Evolutionary conservation across 805 yeast genomes (phyloP).

Genomic region (Barnettozyma pratensis): DNA sequence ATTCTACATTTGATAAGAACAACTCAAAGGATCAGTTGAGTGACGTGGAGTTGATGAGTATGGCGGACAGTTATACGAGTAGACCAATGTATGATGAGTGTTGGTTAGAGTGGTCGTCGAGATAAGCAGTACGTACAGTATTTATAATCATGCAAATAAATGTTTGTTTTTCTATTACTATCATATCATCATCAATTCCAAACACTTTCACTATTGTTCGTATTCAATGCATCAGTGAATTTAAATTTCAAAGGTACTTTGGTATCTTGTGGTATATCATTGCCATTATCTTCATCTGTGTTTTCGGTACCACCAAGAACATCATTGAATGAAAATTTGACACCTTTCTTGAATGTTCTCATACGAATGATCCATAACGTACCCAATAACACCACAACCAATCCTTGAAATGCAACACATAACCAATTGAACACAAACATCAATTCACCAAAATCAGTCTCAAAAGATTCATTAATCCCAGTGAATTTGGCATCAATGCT

Average conservation of each 20-base stretch:
- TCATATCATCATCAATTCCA: no score
- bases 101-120: conserved; percentile 31
- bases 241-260: not conserved
- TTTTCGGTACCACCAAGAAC: not conserved
- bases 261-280: not conserved
- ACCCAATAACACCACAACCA: conserved; percentile 2
- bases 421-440: conserved; percentile 6
- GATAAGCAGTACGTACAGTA: not conserved
- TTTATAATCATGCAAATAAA: not conserved
- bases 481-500: not conserved
- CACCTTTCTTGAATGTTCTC: conserved; percentile 4
- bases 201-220: no score
- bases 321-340: conserved; percentile 3
- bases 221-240: not conserved
- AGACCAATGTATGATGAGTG: conserved; percentile 49
- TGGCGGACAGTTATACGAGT: conserved; percentile 53
- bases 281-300: no score
- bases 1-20: conserved; percentile 2
- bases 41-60: conserved; percentile 46
- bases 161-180: no score
- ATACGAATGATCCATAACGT: not conserved
- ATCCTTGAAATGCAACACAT: conserved; percentile 4
- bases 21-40: conserved; percentile 16
- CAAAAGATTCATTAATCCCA: not conserved
- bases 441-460: conserved; percentile 3